Percentiles rank a stretch among this genome's conserved stretches.
Evolutionary conservation across 768 basidiomycete genomes (phyloP).

Genomic region (Mrakia frigida): DNA sequence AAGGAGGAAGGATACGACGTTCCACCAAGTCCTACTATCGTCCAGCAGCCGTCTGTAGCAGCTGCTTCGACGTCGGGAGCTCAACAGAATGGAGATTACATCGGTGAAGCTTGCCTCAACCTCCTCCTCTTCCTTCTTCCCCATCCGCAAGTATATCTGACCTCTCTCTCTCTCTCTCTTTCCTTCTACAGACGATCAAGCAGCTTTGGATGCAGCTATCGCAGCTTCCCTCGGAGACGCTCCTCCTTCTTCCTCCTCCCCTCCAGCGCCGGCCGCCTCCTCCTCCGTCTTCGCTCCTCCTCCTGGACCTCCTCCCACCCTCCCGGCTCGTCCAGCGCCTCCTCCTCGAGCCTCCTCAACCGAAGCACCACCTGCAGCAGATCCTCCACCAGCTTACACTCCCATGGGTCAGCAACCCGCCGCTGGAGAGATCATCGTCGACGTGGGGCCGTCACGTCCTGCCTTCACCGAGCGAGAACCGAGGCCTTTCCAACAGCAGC

Average conservation of each 20-base stretch:
- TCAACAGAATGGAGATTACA: neutral
- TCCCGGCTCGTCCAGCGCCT: neutral
- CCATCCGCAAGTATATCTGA: neutral
- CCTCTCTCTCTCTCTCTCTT: too few species aligned
- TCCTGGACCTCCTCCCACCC: neutral
- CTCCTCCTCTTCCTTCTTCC: neutral
- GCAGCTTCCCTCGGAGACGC: neutral
- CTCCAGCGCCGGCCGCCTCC: neutral
- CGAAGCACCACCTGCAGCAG: neutral
- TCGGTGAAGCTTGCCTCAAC: neutral
- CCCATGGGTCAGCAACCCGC: neutral
- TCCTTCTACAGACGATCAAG: conserved; percentile 9
- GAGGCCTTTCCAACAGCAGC: neutral
- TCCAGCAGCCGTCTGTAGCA: neutral
- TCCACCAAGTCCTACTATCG: neutral
- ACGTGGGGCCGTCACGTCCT: conserved; percentile 12
- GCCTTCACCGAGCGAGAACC: conserved; percentile 2
- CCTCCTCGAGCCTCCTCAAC: neutral
- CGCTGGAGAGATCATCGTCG: conserved; percentile 5
- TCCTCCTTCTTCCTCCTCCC: neutral
- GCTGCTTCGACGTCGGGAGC: neutral
- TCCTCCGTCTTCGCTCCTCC: conserved; percentile 11
- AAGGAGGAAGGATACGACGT: conserved; percentile 16
- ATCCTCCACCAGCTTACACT: conserved; percentile 28
- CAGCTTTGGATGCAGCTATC: neutral